These are phyloP conservation scores for Xylaria digitata DNA, from an alignment of 2,329 filamentous ascomycete species.

Conservation along the genomic window DNA sequence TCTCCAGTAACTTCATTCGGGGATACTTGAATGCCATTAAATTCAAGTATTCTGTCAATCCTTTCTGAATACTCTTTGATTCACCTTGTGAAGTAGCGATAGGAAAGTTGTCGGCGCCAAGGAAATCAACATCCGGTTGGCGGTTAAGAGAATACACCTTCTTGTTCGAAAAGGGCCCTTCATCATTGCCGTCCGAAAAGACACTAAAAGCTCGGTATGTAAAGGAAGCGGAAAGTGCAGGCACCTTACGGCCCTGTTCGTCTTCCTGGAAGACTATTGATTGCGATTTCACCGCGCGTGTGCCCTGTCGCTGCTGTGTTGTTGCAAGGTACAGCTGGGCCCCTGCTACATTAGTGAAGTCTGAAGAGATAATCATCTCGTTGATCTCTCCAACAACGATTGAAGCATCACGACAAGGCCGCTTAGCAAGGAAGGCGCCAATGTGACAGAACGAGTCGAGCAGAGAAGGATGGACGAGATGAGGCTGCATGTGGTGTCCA, in stretches of 20 bases:
- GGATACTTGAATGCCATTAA: slow-evolving; percentile 20
- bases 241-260: slow-evolving; percentile 9
- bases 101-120: slow-evolving; percentile 4
- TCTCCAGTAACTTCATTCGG: slow-evolving; percentile 15
- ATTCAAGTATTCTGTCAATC: slow-evolving; percentile 17
- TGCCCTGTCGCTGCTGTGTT: slow-evolving; percentile 24
- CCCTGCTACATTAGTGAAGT: slow-evolving; percentile 19
- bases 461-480: slow-evolving; percentile 23
- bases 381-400: slow-evolving; percentile 28
- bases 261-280: slow-evolving; percentile 24
- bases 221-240: slow-evolving; percentile 16
- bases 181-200: slow-evolving; percentile 7
- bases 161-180: slow-evolving; percentile 20
- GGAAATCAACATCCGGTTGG: slow-evolving; percentile 23
- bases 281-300: slow-evolving; percentile 22
- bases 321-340: slow-evolving; percentile 25
- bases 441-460: slow-evolving; percentile 27
- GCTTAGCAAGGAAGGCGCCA: slow-evolving; percentile 24
- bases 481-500: slow-evolving; percentile 28
- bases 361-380: slow-evolving; percentile 23
- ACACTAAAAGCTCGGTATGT: slow-evolving; percentile 26
- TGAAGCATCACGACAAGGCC: slow-evolving; percentile 25
- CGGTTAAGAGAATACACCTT: slow-evolving; percentile 25
- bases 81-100: not conserved
- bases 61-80: not conserved